A percentile compares a stretch with the other conserved stretches of the same genome.
Conservation (phyloP, 805 yeast species). For the Metschnikowia continentalis region DNA sequence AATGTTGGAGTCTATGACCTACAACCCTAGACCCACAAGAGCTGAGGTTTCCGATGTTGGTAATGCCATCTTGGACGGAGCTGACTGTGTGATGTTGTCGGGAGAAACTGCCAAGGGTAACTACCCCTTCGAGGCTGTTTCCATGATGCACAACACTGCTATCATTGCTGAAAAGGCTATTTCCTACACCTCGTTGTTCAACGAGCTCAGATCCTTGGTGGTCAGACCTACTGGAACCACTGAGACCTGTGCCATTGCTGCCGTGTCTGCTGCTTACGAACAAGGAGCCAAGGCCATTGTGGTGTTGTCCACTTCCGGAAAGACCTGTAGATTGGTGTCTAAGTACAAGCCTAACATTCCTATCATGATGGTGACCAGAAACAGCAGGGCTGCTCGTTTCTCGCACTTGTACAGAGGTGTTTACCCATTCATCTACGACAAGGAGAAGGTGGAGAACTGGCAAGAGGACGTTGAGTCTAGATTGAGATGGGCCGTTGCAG, state of each 20-base stretch:
- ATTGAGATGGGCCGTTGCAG: slow-evolving; percentile 86
- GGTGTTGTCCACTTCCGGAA: slow-evolving; percentile 92
- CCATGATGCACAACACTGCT: slow-evolving; percentile 98
- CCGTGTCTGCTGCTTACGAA: slow-evolving; percentile 94
- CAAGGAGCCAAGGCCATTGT: slow-evolving; percentile 95
- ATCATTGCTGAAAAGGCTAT: slow-evolving; percentile 95
- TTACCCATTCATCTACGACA: slow-evolving; percentile 86
- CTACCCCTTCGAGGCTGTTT: slow-evolving; percentile 96
- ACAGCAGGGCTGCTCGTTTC: slow-evolving; percentile 87
- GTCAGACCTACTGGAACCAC: slow-evolving; percentile 86
- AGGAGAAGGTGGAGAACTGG: slow-evolving; percentile 75
- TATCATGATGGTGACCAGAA: slow-evolving; percentile 96
- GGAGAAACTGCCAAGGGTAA: slow-evolving; percentile 99
- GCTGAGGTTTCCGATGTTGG: slow-evolving; percentile 99
- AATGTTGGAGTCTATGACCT: slow-evolving; percentile 99
- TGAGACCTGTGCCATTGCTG: slow-evolving; percentile 96
- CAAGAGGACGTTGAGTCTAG: slow-evolving; percentile 94
- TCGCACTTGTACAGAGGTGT: slow-evolving; percentile 98
- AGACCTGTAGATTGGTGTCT: slow-evolving; percentile 91
- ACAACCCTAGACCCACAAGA: slow-evolving; percentile 99
- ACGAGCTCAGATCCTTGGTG: slow-evolving; percentile 84
- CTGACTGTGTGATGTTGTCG: slow-evolving; percentile 99
- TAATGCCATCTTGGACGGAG: slow-evolving; percentile 98
- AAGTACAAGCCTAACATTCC: slow-evolving; percentile 98
- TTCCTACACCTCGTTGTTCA: slow-evolving; percentile 78